Conservation (phyloP, 2,329 filamentous ascomycete genomes). For the Venturiaceae sp. region DNA sequence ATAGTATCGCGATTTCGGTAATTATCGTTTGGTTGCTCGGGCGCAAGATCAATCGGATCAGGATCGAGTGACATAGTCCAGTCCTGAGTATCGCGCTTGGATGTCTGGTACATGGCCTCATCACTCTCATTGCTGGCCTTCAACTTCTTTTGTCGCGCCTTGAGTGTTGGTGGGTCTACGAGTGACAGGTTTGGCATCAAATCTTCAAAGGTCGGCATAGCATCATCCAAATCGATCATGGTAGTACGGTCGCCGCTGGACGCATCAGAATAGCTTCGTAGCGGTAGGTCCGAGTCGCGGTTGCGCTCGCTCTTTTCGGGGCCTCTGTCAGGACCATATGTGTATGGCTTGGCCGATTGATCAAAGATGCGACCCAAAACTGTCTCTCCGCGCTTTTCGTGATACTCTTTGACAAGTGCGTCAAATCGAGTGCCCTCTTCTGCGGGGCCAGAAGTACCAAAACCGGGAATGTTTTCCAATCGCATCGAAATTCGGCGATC, state of each 20-base stretch:
- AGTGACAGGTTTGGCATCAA: slow-evolving; percentile 30
- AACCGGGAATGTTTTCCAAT: slow-evolving; percentile 24
- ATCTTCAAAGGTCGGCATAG: slow-evolving; percentile 25
- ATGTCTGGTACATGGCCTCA: slow-evolving; percentile 17
- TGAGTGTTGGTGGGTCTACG: slow-evolving; percentile 44
- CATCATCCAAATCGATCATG: slow-evolving; percentile 49
- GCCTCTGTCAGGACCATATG: slow-evolving; percentile 41
- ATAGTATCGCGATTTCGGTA: slow-evolving; percentile 32
- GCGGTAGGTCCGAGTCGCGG: slow-evolving; percentile 46
- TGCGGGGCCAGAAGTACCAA: slow-evolving; percentile 1
- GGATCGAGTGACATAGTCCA: slow-evolving; percentile 30
- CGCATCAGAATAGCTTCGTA: slow-evolving; percentile 31
- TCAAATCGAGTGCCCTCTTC: slow-evolving; percentile 23
- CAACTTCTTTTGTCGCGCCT: slow-evolving; percentile 38
- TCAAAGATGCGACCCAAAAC: slow-evolving; percentile 51
- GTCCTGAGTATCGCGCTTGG: slow-evolving; percentile 36
- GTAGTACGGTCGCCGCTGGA: slow-evolving; percentile 37
- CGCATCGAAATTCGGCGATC: slow-evolving; percentile 39
- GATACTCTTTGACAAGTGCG: slow-evolving; percentile 45
- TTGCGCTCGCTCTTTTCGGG: slow-evolving; percentile 22
- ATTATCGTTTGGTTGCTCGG: slow-evolving; percentile 7
- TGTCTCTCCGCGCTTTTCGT: slow-evolving; percentile 45
- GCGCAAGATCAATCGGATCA: background rate
- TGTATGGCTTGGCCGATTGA: slow-evolving; percentile 44
- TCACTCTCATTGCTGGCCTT: slow-evolving; percentile 30